Conservation (phyloP, 1,284 basidiomycete genomes). For the Microbotryum lychnidis-dioicae region DNA sequence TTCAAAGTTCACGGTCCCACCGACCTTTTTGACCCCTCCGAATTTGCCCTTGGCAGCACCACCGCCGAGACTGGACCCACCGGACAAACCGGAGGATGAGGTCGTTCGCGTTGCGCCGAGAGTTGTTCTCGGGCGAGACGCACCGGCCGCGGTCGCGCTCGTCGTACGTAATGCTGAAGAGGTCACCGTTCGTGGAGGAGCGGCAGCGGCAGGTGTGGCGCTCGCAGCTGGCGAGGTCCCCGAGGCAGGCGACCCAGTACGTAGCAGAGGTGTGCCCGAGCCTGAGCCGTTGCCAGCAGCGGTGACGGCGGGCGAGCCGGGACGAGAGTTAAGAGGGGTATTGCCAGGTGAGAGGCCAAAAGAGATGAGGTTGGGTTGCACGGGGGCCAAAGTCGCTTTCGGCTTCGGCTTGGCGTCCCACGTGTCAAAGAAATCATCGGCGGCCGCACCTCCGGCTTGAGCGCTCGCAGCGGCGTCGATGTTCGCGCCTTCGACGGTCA, state of each 20-base stretch:
- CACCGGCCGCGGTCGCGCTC: slow-evolving; percentile 50
- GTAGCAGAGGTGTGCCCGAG: slow-evolving; percentile 5
- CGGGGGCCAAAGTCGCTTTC: slow-evolving; percentile 40
- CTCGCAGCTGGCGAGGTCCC: slow-evolving; percentile 35
- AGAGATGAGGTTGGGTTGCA: slow-evolving; percentile 12
- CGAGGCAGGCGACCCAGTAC: slow-evolving; percentile 30
- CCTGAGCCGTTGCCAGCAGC: slow-evolving; percentile 8
- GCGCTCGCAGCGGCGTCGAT: slow-evolving; percentile 38
- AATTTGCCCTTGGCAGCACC: slow-evolving; percentile 54
- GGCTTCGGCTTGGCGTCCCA: slow-evolving; percentile 69
- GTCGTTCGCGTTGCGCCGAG: slow-evolving; percentile 39
- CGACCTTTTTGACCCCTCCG: slow-evolving; percentile 66
- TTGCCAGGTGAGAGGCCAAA: slow-evolving; percentile 13
- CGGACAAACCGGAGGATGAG: slow-evolving; percentile 31
- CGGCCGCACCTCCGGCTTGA: slow-evolving; percentile 49
- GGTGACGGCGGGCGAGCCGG: slow-evolving; percentile 16
- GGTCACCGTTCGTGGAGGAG: slow-evolving; percentile 43
- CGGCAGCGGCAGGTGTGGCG: slow-evolving; percentile 35
- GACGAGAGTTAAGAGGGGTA: slow-evolving; percentile 18
- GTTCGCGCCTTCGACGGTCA: slow-evolving; percentile 61
- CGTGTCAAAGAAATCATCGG: slow-evolving; percentile 82
- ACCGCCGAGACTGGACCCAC: background rate
- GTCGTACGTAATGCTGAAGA: slow-evolving; percentile 43
- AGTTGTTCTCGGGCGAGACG: slow-evolving; percentile 34
- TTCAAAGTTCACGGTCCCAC: slow-evolving; percentile 73